Conservation (phyloP, 257 asterid genomes). For the Salvia hispanica region DNA sequence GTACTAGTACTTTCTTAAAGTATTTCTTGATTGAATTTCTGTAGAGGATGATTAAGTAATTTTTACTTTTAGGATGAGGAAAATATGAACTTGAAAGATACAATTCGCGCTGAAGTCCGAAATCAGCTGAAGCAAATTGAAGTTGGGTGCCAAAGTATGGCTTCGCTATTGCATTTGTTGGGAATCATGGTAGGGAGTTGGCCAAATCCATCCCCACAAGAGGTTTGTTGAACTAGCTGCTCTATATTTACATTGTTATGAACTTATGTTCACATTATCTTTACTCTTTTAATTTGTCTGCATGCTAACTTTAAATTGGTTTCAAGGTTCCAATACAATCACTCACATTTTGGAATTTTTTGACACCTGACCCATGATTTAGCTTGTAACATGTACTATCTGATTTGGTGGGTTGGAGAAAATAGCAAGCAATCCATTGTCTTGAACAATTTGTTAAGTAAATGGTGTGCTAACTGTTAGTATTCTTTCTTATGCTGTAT, state of each 20-base stretch:
- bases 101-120: constrained; percentile 65
- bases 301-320: constrained; percentile 2
- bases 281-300: neutral
- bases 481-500: neutral
- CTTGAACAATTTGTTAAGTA: constrained; percentile 10
- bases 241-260: neutral
- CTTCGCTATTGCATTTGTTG: constrained; percentile 63
- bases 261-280: neutral
- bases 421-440: neutral
- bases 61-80: constrained; percentile 72
- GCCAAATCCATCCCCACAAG: constrained; percentile 55
- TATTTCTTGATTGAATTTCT: constrained; percentile 1
- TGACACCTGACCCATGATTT: neutral
- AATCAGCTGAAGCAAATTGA: constrained; percentile 64
- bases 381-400: constrained; percentile 7
- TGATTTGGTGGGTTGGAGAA: neutral
- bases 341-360: neutral
- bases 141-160: constrained; percentile 61
- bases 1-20: constrained; percentile 5
- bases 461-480: neutral
- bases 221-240: constrained; percentile 49
- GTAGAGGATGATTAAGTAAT: constrained; percentile 15
- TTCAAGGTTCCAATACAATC: constrained; percentile 3
- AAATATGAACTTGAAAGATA: constrained; percentile 80
- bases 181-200: constrained; percentile 55